These are phyloP conservation scores for Calocybe cyanea DNA, from an alignment of 768 basidiomycete species.

Conservation along the genomic window DNA sequence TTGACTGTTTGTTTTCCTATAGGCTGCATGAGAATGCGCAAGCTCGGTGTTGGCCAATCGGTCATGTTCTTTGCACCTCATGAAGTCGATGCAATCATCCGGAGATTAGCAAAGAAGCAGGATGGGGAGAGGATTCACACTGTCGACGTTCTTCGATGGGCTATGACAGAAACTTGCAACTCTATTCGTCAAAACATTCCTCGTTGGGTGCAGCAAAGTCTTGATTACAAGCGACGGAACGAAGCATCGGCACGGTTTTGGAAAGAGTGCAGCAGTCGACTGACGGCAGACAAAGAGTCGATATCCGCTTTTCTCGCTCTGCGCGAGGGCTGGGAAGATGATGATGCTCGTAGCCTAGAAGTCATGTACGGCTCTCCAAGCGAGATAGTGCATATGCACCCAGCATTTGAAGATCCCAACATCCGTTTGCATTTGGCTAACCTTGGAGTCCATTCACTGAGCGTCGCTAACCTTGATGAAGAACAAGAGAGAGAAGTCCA, in stretches of 20 bases:
- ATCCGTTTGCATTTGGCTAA: slow-evolving; percentile 21
- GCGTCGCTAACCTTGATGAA: slow-evolving; percentile 31
- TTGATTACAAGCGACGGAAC: slow-evolving; percentile 26
- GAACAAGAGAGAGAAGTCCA: slow-evolving; percentile 49
- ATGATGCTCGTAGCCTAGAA: slow-evolving; percentile 32
- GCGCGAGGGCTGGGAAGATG: slow-evolving; percentile 31
- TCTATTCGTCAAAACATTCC: too few relatives aligned
- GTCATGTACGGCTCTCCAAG: slow-evolving; percentile 28
- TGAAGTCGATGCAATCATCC: too few relatives aligned
- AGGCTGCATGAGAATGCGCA: too few relatives aligned
- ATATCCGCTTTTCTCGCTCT: slow-evolving; percentile 15
- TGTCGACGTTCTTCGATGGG: too few relatives aligned
- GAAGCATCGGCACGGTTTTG: slow-evolving; percentile 16
- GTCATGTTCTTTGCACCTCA: too few relatives aligned
- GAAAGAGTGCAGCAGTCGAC: too few relatives aligned
- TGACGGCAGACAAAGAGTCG: slow-evolving; percentile 2
- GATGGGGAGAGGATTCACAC: too few relatives aligned
- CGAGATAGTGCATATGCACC: not conserved
- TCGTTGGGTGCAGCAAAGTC: slow-evolving; percentile 41
- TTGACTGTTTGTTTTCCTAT: too few relatives aligned
- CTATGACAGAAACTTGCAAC: too few relatives aligned
- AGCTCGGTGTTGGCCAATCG: too few relatives aligned
- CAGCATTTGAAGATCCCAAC: slow-evolving; percentile 11
- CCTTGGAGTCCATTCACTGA: slow-evolving; percentile 24
- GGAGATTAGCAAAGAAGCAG: too few relatives aligned